Percentiles rank a stretch among this genome's conserved stretches.
Conservation (phyloP, 805 yeast genomes). For the Nakazawaea holstii region DNA sequence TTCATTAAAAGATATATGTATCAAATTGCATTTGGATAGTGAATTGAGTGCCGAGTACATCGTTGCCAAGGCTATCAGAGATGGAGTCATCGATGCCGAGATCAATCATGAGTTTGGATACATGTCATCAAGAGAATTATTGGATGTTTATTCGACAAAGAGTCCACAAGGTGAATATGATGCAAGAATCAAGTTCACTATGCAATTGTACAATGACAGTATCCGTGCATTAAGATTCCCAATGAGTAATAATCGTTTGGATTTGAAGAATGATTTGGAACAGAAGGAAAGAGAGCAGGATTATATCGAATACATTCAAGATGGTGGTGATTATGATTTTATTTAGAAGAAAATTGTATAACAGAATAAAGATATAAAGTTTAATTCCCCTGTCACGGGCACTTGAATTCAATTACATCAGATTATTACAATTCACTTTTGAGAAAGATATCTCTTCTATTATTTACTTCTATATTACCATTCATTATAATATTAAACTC, state of each 20-base stretch:
- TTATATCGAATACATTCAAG: conserved; percentile 33
- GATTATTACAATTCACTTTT: too few species aligned
- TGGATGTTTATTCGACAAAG: conserved; percentile 81
- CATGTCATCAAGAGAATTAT: conserved; percentile 84
- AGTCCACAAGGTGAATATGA: conserved; percentile 86
- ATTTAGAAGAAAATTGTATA: conserved; percentile 11
- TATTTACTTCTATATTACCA: too few species aligned
- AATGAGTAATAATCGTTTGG: conserved; percentile 43
- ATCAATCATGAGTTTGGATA: conserved; percentile 87
- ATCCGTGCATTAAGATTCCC: conserved; percentile 96
- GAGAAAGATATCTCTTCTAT: too few species aligned
- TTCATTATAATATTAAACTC: too few species aligned
- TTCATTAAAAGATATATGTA: conserved; percentile 88
- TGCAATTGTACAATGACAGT: conserved; percentile 83
- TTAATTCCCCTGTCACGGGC: too few species aligned
- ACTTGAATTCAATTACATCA: too few species aligned
- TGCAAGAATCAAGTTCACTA: conserved; percentile 90
- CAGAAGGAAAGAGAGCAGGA: conserved; percentile 51
- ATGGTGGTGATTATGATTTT: conserved; percentile 49
- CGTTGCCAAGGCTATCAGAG: conserved; percentile 94
- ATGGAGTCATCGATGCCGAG: conserved; percentile 93
- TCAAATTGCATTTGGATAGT: conserved; percentile 84
- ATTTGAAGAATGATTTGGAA: conserved; percentile 45
- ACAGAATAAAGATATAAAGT: too few species aligned
- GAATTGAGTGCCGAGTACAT: conserved; percentile 97